A percentile compares a stretch with the other conserved stretches of the same genome.
phyloP scores from a whole-genome alignment of 768 basidiomycete genomes.

The Russula virescens region DNA sequence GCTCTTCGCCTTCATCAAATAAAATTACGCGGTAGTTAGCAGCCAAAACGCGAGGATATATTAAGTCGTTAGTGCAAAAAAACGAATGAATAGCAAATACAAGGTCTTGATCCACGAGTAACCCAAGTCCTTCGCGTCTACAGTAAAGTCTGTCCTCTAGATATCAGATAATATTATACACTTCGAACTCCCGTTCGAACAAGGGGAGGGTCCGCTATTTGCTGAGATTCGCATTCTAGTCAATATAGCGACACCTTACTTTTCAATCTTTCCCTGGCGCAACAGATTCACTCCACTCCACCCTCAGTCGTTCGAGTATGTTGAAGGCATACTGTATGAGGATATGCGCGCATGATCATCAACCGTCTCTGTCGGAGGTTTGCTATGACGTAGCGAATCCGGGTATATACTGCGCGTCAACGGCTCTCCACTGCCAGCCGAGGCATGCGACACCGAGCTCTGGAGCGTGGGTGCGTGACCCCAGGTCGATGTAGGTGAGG shows the following conservation, averaged over 20 bases:
- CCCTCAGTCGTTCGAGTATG: conserved; percentile 18
- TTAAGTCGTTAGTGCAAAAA: neutral
- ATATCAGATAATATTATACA: conserved; percentile 1
- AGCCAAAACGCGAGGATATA: neutral
- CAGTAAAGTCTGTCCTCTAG: neutral
- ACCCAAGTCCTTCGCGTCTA: neutral
- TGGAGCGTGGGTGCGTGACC: conserved; percentile 30
- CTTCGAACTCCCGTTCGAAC: neutral
- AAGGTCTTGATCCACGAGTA: neutral
- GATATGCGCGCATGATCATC: neutral
- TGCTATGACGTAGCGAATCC: conserved; percentile 22
- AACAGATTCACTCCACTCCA: too few relatives aligned
- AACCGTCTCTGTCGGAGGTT: neutral
- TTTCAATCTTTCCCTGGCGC: neutral
- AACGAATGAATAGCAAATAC: conserved; percentile 6
- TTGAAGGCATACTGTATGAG: conserved; percentile 20
- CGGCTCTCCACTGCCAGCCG: conserved; percentile 37
- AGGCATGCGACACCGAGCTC: conserved; percentile 35
- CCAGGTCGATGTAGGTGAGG: conserved; percentile 12
- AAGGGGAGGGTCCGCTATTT: neutral
- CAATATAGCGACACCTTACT: neutral
- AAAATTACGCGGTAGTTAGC: neutral
- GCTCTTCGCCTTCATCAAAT: neutral
- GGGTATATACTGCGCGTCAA: conserved; percentile 28
- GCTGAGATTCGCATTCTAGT: neutral